Percentiles rank a stretch among this genome's conserved stretches.
Conservation (phyloP, 352 stramenopile species). For the Pythium aphanidermatum region DNA sequence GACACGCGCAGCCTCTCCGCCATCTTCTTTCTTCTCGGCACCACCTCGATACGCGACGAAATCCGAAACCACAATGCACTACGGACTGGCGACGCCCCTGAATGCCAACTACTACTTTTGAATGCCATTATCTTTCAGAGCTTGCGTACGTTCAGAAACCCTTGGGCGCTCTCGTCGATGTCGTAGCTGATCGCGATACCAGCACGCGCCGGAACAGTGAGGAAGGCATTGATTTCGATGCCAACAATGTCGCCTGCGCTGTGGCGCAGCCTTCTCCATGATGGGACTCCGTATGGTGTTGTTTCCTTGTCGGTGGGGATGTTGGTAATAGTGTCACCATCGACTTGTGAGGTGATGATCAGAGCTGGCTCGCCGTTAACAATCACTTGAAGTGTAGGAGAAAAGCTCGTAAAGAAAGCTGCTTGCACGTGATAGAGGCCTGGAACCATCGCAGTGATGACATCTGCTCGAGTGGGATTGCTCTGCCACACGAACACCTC, state of each 20-base stretch:
- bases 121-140: slow-evolving; percentile 20
- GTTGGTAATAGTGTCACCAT: too few species aligned
- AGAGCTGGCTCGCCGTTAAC: slow-evolving; percentile 58
- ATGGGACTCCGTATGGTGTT: too few species aligned
- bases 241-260: slow-evolving; percentile 53
- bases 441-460: slow-evolving; percentile 41
- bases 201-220: slow-evolving; percentile 48
- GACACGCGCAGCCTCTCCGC: slow-evolving; percentile 2
- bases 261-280: slow-evolving; percentile 38
- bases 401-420: slow-evolving; percentile 60
- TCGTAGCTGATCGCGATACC: slow-evolving; percentile 52
- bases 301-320: background rate
- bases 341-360: slow-evolving; percentile 1
- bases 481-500: slow-evolving; percentile 66
- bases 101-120: slow-evolving; percentile 23
- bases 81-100: slow-evolving; percentile 10
- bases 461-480: slow-evolving; percentile 30
- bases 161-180: slow-evolving; percentile 60
- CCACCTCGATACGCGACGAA: slow-evolving; percentile 2
- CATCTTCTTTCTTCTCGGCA: background rate
- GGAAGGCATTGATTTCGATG: slow-evolving; percentile 41
- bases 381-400: slow-evolving; percentile 43
- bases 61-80: background rate
- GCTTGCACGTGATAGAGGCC: slow-evolving; percentile 67
- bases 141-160: slow-evolving; percentile 69